Evolutionary conservation across 2,329 filamentous ascomycete genomes (phyloP).

Genomic region (Bipolaris zeicola): DNA sequence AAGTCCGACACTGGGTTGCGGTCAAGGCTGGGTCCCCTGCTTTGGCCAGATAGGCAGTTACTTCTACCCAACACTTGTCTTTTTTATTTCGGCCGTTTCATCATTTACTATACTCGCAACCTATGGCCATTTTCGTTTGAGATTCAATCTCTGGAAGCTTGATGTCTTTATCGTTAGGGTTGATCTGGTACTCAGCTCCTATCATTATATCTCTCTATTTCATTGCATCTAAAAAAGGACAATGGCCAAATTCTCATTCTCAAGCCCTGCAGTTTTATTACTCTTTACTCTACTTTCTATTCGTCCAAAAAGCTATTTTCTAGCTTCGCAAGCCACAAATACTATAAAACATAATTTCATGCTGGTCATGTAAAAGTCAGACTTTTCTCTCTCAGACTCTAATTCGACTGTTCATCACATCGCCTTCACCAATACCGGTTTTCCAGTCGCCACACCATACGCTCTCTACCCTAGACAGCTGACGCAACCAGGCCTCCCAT

Average conservation of each 20-base stretch:
- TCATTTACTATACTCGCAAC: background rate
- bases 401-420: background rate
- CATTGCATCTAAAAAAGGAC: background rate
- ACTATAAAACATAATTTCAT: background rate
- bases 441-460: background rate
- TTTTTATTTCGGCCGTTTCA: background rate
- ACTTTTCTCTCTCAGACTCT: background rate
- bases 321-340: background rate
- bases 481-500: background rate
- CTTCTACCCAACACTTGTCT: background rate
- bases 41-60: background rate
- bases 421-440: background rate
- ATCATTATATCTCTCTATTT: background rate
- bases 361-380: background rate
- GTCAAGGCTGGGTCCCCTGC: constrained; percentile 13
- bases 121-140: background rate
- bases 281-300: background rate
- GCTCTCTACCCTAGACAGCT: background rate
- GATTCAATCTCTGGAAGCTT: background rate
- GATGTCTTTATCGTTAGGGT: background rate
- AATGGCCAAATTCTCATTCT: background rate
- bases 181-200: background rate
- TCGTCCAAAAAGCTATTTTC: background rate
- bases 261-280: background rate
- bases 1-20: constrained; percentile 29